These are phyloP conservation scores for Cetradonia linearis DNA, from an alignment of 495 filamentous ascomycete species.

Conservation along the genomic window DNA sequence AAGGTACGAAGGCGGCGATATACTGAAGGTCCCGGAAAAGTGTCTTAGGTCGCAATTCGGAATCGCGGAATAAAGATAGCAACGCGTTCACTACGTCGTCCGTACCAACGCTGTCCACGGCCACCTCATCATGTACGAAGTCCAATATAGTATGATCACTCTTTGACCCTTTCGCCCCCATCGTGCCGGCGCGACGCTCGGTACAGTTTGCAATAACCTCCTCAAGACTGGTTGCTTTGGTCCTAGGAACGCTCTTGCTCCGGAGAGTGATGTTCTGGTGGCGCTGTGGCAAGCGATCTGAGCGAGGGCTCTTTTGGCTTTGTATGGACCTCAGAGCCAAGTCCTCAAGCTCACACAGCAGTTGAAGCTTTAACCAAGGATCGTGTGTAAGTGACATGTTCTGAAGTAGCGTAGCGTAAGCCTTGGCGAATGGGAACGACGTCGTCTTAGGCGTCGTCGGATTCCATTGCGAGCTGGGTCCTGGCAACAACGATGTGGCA, in stretches of 20 bases:
- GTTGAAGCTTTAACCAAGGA: slow-evolving; percentile 74
- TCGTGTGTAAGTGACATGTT: slow-evolving; percentile 88
- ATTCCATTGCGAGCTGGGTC: not conserved
- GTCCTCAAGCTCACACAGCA: slow-evolving; percentile 71
- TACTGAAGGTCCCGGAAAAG: slow-evolving; percentile 93
- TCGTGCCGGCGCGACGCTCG: slow-evolving; percentile 53
- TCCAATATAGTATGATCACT: slow-evolving; percentile 20
- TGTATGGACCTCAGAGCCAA: slow-evolving; percentile 47
- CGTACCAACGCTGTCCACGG: slow-evolving; percentile 43
- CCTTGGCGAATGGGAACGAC: slow-evolving; percentile 59
- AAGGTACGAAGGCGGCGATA: slow-evolving; percentile 84
- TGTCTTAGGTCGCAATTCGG: slow-evolving; percentile 71
- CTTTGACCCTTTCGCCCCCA: slow-evolving; percentile 30
- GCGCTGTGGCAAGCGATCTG: not conserved
- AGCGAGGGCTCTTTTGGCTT: not conserved
- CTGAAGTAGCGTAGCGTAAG: slow-evolving; percentile 68
- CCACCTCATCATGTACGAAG: slow-evolving; percentile 20
- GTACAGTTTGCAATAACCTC: slow-evolving; percentile 59
- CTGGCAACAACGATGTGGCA: not conserved
- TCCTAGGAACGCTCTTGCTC: slow-evolving; percentile 20
- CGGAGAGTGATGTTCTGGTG: not conserved
- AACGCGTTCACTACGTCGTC: slow-evolving; percentile 72
- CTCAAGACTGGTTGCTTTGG: slow-evolving; percentile 40
- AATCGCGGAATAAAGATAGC: slow-evolving; percentile 66
- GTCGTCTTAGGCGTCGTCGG: not conserved